These are phyloP conservation scores for Astrocystis sublimbata DNA, from an alignment of 495 filamentous ascomycete genomes.

Conservation along the genomic window DNA sequence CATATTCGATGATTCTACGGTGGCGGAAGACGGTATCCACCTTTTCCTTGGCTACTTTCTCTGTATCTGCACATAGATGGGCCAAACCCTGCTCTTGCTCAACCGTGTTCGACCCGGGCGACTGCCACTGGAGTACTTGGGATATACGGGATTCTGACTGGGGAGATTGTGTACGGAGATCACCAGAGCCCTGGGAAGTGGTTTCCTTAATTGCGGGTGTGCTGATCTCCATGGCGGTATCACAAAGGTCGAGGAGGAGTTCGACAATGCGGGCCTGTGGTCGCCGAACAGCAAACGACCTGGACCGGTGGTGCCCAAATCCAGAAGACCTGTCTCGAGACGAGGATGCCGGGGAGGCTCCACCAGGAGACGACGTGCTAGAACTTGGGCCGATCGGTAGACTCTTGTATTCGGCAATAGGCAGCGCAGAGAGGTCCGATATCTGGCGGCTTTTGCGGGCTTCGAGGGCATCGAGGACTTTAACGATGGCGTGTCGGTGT, in stretches of 20 bases:
- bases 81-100: constrained; percentile 93
- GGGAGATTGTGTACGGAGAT: constrained; percentile 87
- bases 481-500: constrained; percentile 94
- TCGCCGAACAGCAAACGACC: constrained; percentile 82
- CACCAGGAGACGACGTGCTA: constrained; percentile 58
- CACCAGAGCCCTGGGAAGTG: constrained; percentile 61
- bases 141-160: constrained; percentile 91
- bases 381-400: constrained; percentile 78
- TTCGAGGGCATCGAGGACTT: constrained; percentile 88
- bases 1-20: constrained; percentile 90
- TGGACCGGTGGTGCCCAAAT: constrained; percentile 69
- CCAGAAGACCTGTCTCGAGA: constrained; percentile 81
- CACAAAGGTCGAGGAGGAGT: constrained; percentile 89
- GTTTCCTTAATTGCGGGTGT: constrained; percentile 87
- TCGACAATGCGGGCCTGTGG: constrained; percentile 92
- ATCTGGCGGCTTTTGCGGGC: constrained; percentile 69
- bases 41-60: constrained; percentile 76
- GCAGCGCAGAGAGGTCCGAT: constrained; percentile 56
- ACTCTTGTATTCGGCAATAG: constrained; percentile 87
- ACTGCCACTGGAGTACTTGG: constrained; percentile 94
- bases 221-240: constrained; percentile 93
- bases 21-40: constrained; percentile 91
- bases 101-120: constrained; percentile 84
- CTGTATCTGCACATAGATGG: constrained; percentile 84
- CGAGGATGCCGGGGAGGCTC: constrained; percentile 66